Base-by-base conservation (phyloP, 345 rosid species). In the Fremontodendron californicum region DNA sequence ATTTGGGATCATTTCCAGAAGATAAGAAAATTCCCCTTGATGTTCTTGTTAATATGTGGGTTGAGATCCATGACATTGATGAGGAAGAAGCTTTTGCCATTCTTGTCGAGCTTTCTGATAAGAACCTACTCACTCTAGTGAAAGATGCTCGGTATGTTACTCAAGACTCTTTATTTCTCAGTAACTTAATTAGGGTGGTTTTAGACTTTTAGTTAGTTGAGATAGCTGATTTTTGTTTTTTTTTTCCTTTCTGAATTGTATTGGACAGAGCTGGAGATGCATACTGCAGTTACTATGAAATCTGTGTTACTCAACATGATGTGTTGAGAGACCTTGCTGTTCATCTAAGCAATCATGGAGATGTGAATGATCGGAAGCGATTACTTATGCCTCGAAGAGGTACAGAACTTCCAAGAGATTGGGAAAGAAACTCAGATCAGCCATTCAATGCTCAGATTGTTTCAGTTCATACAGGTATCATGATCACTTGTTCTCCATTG, bases 1-100 rank as follows among this genome's bases (percentile, higher is more conserved):
- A 96, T 80, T 75, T 96, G 87, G 98, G 98, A 12, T 86, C 96
- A 19, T 93, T 96, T 82, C 97, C 98, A 37, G 99, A 96, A 89
- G 99, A 92, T 87, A 90, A 78, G 78, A 93, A 88, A 84, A 96
- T 96, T 75, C 94, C 99, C 73, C 88, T 93, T 29, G 95, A 92
- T 83, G 86, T 91, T 46, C 93, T 95, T 61, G 88, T 92, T 76
- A 93, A 90, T 71, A 89, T 90, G 89, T 95, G 99, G 99, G 85
- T 84, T 15, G 98, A 91, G 81, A 74, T 84, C 16, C 98, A 86
- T 73, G 91, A 88, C 66, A 68, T 93, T 4, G 89, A 88, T 0
- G 85, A 82, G 69, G 92, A 80, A 35, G 84, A 78, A 21, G 98
- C 96, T 73, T 96, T 86, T 81, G 88, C 92, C 3, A 77, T 88